These are phyloP conservation scores for Juglanconis juglandina DNA, from an alignment of 2,329 filamentous ascomycete species.

Conservation along the genomic window DNA sequence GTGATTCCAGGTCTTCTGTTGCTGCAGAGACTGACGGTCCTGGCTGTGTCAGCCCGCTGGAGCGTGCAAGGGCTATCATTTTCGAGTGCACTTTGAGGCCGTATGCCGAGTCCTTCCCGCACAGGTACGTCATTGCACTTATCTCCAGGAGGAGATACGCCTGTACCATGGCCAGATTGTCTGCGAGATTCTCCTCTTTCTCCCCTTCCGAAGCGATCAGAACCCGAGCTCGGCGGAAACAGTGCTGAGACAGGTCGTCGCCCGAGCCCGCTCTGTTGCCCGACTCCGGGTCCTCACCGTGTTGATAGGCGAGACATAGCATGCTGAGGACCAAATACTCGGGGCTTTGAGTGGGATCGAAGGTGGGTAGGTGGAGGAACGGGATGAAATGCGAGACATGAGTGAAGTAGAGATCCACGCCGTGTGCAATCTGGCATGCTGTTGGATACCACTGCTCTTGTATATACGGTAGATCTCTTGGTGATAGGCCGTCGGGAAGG, in stretches of 20 bases:
- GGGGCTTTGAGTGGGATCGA: slow-evolving; percentile 26
- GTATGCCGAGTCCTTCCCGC: slow-evolving; percentile 31
- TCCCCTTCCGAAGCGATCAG: slow-evolving; percentile 25
- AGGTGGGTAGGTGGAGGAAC: slow-evolving; percentile 35
- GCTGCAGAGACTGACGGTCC: slow-evolving; percentile 12
- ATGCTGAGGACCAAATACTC: slow-evolving; percentile 32
- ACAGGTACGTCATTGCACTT: slow-evolving; percentile 41
- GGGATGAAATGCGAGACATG: slow-evolving; percentile 35
- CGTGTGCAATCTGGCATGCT: slow-evolving; percentile 27
- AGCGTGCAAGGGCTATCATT: slow-evolving; percentile 36
- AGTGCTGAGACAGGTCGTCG: slow-evolving; percentile 28
- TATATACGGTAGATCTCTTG: slow-evolving; percentile 18
- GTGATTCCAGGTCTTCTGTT: slow-evolving; percentile 31
- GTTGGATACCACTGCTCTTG: slow-evolving; percentile 31
- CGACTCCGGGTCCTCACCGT: slow-evolving; percentile 34
- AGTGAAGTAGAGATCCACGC: slow-evolving; percentile 33
- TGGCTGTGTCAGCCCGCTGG: slow-evolving; percentile 34
- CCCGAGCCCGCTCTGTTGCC: slow-evolving; percentile 25
- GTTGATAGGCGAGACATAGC: slow-evolving; percentile 35
- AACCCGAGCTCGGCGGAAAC: slow-evolving; percentile 30
- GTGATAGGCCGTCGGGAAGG: slow-evolving; percentile 18
- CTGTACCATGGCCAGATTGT: slow-evolving; percentile 32
- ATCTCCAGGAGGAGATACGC: slow-evolving; percentile 37
- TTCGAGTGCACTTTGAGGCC: slow-evolving; percentile 37
- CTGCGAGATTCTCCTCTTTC: slow-evolving; percentile 19